A percentile compares a stretch with the other conserved stretches of the same genome.
These are phyloP conservation scores for Trichoderma pleuroti DNA, from an alignment of 2,329 filamentous ascomycete species.

Conservation along the genomic window DNA sequence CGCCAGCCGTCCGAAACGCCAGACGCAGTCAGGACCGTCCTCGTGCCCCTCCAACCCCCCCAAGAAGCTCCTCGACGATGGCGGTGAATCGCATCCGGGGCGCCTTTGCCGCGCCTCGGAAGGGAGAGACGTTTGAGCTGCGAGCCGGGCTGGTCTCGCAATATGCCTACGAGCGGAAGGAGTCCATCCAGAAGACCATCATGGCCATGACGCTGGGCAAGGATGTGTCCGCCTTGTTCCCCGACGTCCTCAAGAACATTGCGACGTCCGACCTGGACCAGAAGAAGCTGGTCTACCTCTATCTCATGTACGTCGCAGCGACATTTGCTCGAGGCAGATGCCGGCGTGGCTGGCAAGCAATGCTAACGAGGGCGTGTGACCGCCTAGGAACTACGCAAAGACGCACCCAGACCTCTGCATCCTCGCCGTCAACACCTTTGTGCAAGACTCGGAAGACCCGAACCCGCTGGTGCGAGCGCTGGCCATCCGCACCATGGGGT, in stretches of 20 bases:
- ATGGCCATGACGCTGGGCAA: conserved; percentile 99
- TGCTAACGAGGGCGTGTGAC: neutral
- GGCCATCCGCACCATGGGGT: conserved; percentile 97
- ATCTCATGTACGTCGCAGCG: conserved; percentile 71
- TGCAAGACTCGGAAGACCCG: conserved; percentile 97
- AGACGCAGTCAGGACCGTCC: conserved; percentile 7
- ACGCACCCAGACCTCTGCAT: conserved; percentile 98
- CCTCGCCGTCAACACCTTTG: conserved; percentile 97
- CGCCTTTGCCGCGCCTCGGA: conserved; percentile 87
- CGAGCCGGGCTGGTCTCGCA: conserved; percentile 94
- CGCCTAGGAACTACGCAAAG: conserved; percentile 91
- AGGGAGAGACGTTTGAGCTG: conserved; percentile 97
- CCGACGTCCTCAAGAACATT: conserved; percentile 98
- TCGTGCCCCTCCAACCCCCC: conserved; percentile 28
- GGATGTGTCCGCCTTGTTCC: conserved; percentile 94
- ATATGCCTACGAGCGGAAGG: conserved; percentile 98
- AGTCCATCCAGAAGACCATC: conserved; percentile 99
- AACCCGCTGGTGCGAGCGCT: conserved; percentile 93
- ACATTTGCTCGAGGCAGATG: neutral
- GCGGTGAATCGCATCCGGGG: conserved; percentile 94
- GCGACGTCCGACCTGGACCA: conserved; percentile 91
- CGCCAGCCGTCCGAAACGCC: neutral
- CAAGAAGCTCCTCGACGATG: conserved; percentile 51
- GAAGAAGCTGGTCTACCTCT: conserved; percentile 98
- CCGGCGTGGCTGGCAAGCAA: neutral